A percentile compares a stretch with the other conserved stretches of the same genome.
These are phyloP conservation scores for Carex littledalei DNA, from an alignment of 176 grass and related monocot species.

Conservation along the genomic window DNA sequence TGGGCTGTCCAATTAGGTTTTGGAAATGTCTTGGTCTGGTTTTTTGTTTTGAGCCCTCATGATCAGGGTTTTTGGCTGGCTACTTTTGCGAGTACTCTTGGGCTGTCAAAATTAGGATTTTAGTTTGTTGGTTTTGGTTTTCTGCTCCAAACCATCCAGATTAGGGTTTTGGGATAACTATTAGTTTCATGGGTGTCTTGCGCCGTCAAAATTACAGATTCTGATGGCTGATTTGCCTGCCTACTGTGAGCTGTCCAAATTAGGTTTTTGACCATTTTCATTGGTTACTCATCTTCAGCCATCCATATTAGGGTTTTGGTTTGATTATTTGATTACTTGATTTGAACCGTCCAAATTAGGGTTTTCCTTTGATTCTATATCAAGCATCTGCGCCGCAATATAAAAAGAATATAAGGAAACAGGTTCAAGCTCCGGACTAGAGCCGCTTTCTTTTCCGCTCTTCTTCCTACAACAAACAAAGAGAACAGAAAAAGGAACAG, in stretches of 20 bases:
- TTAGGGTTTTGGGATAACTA: not conserved
- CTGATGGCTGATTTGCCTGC: not conserved
- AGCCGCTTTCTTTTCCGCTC: not conserved
- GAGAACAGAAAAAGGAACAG: not conserved
- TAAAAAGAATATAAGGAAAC: not conserved
- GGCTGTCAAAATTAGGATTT: not conserved
- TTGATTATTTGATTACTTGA: not conserved
- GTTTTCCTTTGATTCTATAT: not conserved
- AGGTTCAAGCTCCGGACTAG: not conserved
- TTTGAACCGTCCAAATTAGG: constrained; percentile 7
- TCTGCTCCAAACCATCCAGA: not conserved
- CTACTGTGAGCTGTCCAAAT: not conserved
- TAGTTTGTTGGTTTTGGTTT: not conserved
- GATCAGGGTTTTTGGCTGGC: not conserved
- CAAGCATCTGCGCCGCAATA: not conserved
- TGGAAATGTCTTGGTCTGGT: not conserved
- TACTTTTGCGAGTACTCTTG: not conserved
- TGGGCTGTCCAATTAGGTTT: not conserved
- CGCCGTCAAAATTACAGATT: not conserved
- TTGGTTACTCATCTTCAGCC: not conserved
- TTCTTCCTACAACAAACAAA: not conserved
- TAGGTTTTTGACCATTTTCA: not conserved
- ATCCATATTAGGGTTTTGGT: not conserved
- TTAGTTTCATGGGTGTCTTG: not conserved
- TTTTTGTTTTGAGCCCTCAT: not conserved